A percentile compares a stretch with the other conserved stretches of the same genome.
phyloP scores from a whole-genome alignment of 1,284 basidiomycete genomes.

The Chondrostereum purpureum region DNA sequence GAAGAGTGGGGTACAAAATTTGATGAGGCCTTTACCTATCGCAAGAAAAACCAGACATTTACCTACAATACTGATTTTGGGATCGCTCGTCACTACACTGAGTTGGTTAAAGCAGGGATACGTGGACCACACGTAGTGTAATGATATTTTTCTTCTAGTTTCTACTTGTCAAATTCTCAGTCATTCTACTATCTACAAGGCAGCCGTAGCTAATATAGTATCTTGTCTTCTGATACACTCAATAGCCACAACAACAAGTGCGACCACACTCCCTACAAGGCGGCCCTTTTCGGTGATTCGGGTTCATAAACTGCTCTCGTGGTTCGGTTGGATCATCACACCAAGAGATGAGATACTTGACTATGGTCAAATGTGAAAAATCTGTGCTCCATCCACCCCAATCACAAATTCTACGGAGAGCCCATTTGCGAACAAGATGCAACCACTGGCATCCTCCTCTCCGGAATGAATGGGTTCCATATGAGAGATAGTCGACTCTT shows the following conservation, averaged over 20 bases:
- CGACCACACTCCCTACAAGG: constrained; percentile 25
- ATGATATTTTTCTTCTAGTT: too few species aligned
- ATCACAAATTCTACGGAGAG: constrained; percentile 24
- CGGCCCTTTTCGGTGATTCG: constrained; percentile 15
- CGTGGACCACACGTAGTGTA: too few species aligned
- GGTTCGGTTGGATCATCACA: constrained; percentile 24
- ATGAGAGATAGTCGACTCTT: constrained; percentile 20
- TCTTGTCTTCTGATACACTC: too few species aligned
- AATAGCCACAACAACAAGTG: constrained; percentile 26
- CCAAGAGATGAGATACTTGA: constrained; percentile 30
- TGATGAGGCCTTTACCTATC: too few species aligned
- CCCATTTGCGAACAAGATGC: constrained; percentile 18
- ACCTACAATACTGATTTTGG: too few species aligned
- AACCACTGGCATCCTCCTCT: constrained; percentile 25
- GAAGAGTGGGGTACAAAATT: too few species aligned
- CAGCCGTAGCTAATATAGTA: too few species aligned
- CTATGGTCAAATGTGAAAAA: constrained; percentile 25
- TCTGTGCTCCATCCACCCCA: constrained; percentile 32
- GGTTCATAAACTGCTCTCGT: constrained; percentile 26
- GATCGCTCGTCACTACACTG: too few species aligned
- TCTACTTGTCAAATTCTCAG: too few species aligned
- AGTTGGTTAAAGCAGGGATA: too few species aligned
- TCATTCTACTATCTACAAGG: too few species aligned
- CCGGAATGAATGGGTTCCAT: constrained; percentile 27
- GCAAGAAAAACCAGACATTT: too few species aligned